Evolutionary conservation across 2,329 filamentous ascomycete species (phyloP).

Genomic region (Leptographium lundbergii): DNA sequence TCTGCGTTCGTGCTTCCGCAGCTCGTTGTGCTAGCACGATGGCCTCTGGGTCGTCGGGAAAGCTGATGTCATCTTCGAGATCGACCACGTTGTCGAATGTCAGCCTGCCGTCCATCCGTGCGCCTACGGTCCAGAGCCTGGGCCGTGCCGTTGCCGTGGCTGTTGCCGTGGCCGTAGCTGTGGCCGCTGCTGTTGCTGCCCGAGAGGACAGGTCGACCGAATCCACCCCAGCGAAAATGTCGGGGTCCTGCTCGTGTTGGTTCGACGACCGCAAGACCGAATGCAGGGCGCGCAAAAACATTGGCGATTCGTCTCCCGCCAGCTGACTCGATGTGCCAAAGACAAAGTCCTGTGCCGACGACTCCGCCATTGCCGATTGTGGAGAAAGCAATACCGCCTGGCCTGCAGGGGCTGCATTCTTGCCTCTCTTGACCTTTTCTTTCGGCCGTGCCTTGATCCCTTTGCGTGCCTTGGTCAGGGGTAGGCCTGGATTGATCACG

Average conservation of each 20-base stretch:
- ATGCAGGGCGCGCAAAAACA: slow-evolving; percentile 49
- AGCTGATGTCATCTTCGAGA: slow-evolving; percentile 31
- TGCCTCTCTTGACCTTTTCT: slow-evolving; percentile 9
- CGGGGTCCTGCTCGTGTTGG: slow-evolving; percentile 19
- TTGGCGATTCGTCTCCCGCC: slow-evolving; percentile 58
- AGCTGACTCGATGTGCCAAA: slow-evolving; percentile 84
- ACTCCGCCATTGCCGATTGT: slow-evolving; percentile 50
- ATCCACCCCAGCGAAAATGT: neutral
- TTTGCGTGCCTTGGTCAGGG: slow-evolving; percentile 22
- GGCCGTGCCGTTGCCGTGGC: slow-evolving; percentile 1
- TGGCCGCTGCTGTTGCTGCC: neutral
- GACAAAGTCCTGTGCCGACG: slow-evolving; percentile 60
- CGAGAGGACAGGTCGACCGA: slow-evolving; percentile 2
- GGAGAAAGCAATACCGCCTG: slow-evolving; percentile 53
- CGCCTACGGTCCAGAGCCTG: slow-evolving; percentile 31
- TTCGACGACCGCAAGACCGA: slow-evolving; percentile 49
- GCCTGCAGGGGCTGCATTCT: slow-evolving; percentile 25
- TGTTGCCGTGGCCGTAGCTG: slow-evolving; percentile 1
- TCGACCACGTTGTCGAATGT: slow-evolving; percentile 52
- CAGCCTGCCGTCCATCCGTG: slow-evolving; percentile 52
- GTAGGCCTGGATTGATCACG: slow-evolving; percentile 16
- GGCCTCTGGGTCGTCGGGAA: slow-evolving; percentile 13
- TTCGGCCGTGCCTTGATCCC: slow-evolving; percentile 23
- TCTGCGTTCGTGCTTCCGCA: neutral
- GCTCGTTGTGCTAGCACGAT: neutral